Evolutionary conservation across 1,284 basidiomycete genomes (phyloP).

Genomic region (Apiotrichum gracile): DNA sequence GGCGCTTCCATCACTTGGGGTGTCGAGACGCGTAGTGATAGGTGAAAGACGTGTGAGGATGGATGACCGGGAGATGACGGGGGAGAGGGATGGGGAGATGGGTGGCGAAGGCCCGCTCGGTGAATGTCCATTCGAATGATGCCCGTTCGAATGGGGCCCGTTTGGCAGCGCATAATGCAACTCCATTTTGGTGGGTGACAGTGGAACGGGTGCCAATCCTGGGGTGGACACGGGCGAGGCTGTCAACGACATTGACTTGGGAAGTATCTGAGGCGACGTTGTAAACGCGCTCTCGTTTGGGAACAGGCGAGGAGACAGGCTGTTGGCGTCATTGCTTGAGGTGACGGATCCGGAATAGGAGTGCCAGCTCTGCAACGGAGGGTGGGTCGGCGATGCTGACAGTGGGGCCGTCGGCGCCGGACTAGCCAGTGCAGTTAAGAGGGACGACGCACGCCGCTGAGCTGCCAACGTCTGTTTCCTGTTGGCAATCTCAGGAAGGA

Average conservation of each 20-base stretch:
- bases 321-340: no score
- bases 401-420: no score
- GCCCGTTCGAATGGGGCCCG: background rate
- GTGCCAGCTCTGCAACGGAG: no score
- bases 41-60: background rate
- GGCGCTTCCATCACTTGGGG: background rate
- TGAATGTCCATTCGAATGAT: no score
- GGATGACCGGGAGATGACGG: background rate
- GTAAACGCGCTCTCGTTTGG: background rate
- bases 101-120: no score
- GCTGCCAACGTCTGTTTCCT: background rate
- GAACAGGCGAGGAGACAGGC: background rate
- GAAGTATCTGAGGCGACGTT: background rate
- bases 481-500: conserved; percentile 13
- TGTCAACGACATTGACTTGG: background rate
- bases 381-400: no score
- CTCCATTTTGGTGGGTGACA: background rate
- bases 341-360: no score
- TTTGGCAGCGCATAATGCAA: background rate
- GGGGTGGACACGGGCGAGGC: background rate
- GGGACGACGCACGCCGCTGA: background rate
- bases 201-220: background rate
- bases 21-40: conserved; percentile 8
- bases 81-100: background rate
- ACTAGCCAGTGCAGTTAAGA: no score